Base-by-base conservation (phyloP, 768 basidiomycete species). In the Lactarius vividus region DNA sequence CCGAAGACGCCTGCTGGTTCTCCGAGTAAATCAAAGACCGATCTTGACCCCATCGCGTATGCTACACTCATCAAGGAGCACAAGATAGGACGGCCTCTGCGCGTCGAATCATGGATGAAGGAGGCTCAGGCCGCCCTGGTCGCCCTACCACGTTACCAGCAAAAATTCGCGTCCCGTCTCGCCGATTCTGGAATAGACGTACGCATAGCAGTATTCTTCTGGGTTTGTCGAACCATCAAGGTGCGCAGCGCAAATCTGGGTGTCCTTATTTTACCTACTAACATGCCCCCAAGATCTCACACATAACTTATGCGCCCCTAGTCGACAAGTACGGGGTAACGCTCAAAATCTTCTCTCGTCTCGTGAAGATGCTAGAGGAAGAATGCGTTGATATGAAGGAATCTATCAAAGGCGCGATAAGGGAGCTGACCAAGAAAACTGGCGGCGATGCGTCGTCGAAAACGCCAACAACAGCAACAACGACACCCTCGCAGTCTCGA, bases 21-120 rank as follows among this genome's bases (percentile, higher is more conserved):
- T 4, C 55, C 55, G 9, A 54, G 57, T 37, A 61, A 66, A 49
- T 2, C 39, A 6, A 13, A 5, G n/a, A 16, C 44, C 4, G 52
- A 23, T 1, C 79, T 69, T 73, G 77, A 72, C 82, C 82, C 64
- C 77, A 59, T 44, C 23, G 52, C 68, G 2, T 69, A 67, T 28
- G 29, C 57, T 13, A 52, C 42, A 11, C 66, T 69, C 1, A 59
- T 69, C 8, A 13, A 26, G 8, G 56, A 66, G 11, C 13, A 69
- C 52, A 37, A 58, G 61, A 69, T 69, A 29, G 67, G 67, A 18
- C 67, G 49, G 23, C 61, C 58, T 23, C 28, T 40, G n/a, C 68
- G 66, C 4, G 68, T 68, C 2, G 62, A 58, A 16, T 37, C 52
- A 20, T 69, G 68, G 66, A 68, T 69, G 68, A 49, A 62, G 40